phyloP scores from a whole-genome alignment of 805 yeast species.

The Sugiyamaella smithiae region DNA sequence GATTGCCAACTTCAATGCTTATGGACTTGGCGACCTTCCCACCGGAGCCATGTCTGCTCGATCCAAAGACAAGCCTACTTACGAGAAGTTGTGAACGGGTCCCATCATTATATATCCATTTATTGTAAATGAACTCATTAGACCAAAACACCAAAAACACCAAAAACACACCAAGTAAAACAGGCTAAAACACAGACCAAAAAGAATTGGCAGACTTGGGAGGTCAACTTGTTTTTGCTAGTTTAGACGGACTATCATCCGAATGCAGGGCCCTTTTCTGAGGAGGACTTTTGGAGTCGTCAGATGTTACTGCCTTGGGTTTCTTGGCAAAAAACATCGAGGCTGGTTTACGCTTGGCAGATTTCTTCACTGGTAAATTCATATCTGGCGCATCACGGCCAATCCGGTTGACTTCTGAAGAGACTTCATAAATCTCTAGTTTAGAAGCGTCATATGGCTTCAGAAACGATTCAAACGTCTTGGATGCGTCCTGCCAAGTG shows the following conservation, averaged over 20 bases:
- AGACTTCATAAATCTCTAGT: slow-evolving; percentile 56
- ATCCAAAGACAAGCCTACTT: slow-evolving; percentile 30
- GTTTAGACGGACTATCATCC: too few relatives aligned
- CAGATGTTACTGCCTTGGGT: too few relatives aligned
- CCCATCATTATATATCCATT: neutral
- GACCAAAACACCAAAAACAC: too few relatives aligned
- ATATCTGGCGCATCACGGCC: slow-evolving; percentile 46
- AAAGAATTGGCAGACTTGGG: too few relatives aligned
- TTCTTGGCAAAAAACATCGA: slow-evolving; percentile 4
- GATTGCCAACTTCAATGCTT: slow-evolving; percentile 54
- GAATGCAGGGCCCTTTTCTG: neutral
- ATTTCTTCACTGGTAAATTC: slow-evolving; percentile 30
- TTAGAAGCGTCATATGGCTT: slow-evolving; percentile 36
- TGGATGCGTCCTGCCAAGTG: slow-evolving; percentile 26
- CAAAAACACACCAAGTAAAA: too few relatives aligned
- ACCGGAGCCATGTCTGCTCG: slow-evolving; percentile 32
- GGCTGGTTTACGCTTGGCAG: slow-evolving; percentile 4
- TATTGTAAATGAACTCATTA: too few relatives aligned
- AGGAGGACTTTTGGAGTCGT: neutral
- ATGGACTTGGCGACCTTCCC: slow-evolving; percentile 34
- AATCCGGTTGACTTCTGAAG: slow-evolving; percentile 62
- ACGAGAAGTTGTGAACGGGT: slow-evolving; percentile 26
- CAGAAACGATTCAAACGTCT: slow-evolving; percentile 41
- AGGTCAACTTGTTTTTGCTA: too few relatives aligned
- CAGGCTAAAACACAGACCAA: too few relatives aligned